Base-by-base conservation (phyloP, 305 asterid genomes). In the Striga hermonthica region DNA sequence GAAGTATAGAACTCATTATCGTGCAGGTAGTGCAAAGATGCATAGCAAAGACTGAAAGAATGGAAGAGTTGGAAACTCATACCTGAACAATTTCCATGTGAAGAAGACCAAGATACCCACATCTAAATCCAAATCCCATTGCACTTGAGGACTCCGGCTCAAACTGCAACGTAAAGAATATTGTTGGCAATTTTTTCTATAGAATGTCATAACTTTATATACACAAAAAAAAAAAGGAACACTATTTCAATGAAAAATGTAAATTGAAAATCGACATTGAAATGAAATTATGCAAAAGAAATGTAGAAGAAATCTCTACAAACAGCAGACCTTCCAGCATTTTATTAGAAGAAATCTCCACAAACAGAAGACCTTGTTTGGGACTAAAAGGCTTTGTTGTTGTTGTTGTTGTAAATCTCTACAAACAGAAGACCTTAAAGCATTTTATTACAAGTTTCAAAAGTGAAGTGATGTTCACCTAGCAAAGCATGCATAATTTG, bases 81-180 rank as follows among this genome's bases (percentile, higher is more conserved):
- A 93, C 99, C 97, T 90, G 99, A 80, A 90, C 99, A 68, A 94
- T 94, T 81, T 94, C 99, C 99, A 94, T 86, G 75, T 94, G 99
- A 67, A 94, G 99, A 77, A 90, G 95, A 71, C 99, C 99, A 67
- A 94, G 87, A 80, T 90, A 94, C 61, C 99, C 97, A 77, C 99
- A 94, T 81, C 99, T 84, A 75, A 94, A 94, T 72, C 99, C 99
- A 84, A 94, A 94, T 58, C 99, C 99, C 99, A 94, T 94, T 63
- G 99, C 99, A 80, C 84, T 88, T 60, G 99, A 94, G 71, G 95
- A 83, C 86, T 90, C 99, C 3, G 99, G 91, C 73, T 94, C 99
- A 80, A 90, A 94, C 99, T 90, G 85, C 57, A 79, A 74, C 56
- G 72, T 15, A 67, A 55, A 50, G 36, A 64, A 41, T 65, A 34